These are phyloP conservation scores for Pezicula rhizophila DNA, from an alignment of 2,329 filamentous ascomycete genomes.

Conservation along the genomic window DNA sequence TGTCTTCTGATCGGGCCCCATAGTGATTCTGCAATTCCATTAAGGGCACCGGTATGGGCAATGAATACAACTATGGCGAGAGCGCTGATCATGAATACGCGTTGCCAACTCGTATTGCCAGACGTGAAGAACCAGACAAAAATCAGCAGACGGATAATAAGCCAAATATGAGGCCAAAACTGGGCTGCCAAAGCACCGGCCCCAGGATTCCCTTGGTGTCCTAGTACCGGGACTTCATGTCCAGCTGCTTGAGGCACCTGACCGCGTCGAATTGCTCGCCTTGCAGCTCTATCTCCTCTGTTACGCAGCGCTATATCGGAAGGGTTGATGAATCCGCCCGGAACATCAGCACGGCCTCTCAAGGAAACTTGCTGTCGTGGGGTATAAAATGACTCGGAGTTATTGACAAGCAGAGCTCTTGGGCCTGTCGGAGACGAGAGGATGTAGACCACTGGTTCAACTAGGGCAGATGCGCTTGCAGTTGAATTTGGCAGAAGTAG, in stretches of 20 bases:
- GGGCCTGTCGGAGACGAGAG: constrained; percentile 55
- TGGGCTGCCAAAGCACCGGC: constrained; percentile 23
- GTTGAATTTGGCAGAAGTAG: constrained; percentile 12
- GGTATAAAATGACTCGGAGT: constrained; percentile 46
- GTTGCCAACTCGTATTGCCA: constrained; percentile 50
- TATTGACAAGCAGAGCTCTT: constrained; percentile 50
- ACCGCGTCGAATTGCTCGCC: constrained; percentile 12
- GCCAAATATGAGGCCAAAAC: constrained; percentile 57
- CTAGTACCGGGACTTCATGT: constrained; percentile 5
- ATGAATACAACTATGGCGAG: constrained; percentile 51
- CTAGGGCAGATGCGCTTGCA: constrained; percentile 12
- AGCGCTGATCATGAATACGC: constrained; percentile 49
- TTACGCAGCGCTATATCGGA: constrained; percentile 16
- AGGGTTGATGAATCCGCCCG: constrained; percentile 8
- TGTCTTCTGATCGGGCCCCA: constrained; percentile 53
- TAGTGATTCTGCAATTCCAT: constrained; percentile 46
- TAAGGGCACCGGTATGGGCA: constrained; percentile 53
- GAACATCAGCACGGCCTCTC: constrained; percentile 10
- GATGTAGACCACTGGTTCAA: constrained; percentile 50
- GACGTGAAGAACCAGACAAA: constrained; percentile 63
- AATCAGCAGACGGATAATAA: constrained; percentile 48
- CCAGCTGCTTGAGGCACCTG: constrained; percentile 9
- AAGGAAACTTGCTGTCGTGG: constrained; percentile 27
- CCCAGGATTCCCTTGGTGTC: constrained; percentile 21
- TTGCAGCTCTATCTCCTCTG: constrained; percentile 13